Evolutionary conservation across 768 basidiomycete species (phyloP).

Genomic region (Kondoa subrosea): DNA sequence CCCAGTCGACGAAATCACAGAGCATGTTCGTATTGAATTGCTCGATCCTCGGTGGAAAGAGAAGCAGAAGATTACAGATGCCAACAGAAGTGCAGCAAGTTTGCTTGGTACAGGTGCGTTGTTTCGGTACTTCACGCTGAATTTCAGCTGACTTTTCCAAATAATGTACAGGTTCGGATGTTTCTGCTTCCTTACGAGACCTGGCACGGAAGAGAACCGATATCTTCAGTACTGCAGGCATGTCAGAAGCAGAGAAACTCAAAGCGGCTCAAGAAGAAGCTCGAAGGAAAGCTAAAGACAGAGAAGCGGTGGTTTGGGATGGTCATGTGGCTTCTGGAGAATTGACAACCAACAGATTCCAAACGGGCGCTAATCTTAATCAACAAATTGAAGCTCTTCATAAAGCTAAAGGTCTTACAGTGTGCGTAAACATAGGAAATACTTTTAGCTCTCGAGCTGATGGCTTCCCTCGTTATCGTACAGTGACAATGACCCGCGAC

Average conservation of each 20-base stretch:
- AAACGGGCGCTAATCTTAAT: conserved; percentile 81
- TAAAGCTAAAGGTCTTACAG: conserved; percentile 55
- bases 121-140: not conserved
- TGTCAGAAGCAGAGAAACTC: conserved; percentile 57
- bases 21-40: conserved; percentile 95
- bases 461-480: not conserved
- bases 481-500: conserved; percentile 14
- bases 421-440: not conserved
- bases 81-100: conserved; percentile 51
- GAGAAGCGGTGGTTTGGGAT: conserved; percentile 95
- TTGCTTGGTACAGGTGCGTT: conserved; percentile 32
- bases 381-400: conserved; percentile 97
- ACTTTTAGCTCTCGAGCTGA: not conserved
- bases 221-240: conserved; percentile 85
- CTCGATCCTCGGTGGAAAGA: conserved; percentile 98
- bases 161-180: conserved; percentile 57
- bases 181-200: conserved; percentile 77
- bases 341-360: conserved; percentile 80
- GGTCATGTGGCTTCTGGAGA: conserved; percentile 91
- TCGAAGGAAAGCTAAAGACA: conserved; percentile 59
- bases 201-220: conserved; percentile 91
- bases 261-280: conserved; percentile 76
- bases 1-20: conserved; percentile 82
- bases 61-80: conserved; percentile 72
- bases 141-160: not conserved